phyloP scores from a whole-genome alignment of 306 rosid genomes.

The Inga oerstediana region DNA sequence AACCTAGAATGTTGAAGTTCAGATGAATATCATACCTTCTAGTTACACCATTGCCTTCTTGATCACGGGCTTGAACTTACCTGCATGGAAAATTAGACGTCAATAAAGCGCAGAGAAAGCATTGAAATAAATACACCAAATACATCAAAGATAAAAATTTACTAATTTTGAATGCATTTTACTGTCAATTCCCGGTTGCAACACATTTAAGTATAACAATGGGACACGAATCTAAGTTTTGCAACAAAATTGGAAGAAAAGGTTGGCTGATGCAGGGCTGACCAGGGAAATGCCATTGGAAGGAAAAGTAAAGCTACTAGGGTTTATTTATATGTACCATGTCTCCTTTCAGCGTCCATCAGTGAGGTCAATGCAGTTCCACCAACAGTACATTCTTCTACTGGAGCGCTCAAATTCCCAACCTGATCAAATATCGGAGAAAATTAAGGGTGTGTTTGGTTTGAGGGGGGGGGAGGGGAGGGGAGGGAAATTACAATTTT shows the following conservation, averaged over 20 bases:
- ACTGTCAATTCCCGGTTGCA: conserved; percentile 11
- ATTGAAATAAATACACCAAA: conserved; percentile 27
- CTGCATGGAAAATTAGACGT: conserved; percentile 48
- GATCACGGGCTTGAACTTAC: conserved; percentile 98
- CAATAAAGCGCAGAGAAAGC: conserved; percentile 11
- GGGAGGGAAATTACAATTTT: too few species aligned
- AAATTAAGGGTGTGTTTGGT: too few species aligned
- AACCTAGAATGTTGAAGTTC: not conserved
- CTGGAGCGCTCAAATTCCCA: conserved; percentile 85
- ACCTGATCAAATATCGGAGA: conserved; percentile 58
- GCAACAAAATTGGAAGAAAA: not conserved
- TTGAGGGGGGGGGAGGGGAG: too few species aligned
- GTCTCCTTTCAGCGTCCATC: conserved; percentile 99
- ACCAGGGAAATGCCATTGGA: conserved; percentile 1
- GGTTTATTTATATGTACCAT: conserved; percentile 53
- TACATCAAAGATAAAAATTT: not conserved
- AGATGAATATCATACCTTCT: conserved; percentile 59
- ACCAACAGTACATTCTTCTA: conserved; percentile 91
- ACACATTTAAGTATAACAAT: not conserved
- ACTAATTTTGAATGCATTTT: conserved; percentile 11
- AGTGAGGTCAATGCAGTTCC: conserved; percentile 90
- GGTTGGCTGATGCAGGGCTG: conserved; percentile 2
- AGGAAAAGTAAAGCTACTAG: conserved; percentile 8
- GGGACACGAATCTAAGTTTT: not conserved
- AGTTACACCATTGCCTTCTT: conserved; percentile 99